Base-by-base conservation (phyloP, 192 early-diverging fungal species). In the Phlyctochytrium arcticum region DNA sequence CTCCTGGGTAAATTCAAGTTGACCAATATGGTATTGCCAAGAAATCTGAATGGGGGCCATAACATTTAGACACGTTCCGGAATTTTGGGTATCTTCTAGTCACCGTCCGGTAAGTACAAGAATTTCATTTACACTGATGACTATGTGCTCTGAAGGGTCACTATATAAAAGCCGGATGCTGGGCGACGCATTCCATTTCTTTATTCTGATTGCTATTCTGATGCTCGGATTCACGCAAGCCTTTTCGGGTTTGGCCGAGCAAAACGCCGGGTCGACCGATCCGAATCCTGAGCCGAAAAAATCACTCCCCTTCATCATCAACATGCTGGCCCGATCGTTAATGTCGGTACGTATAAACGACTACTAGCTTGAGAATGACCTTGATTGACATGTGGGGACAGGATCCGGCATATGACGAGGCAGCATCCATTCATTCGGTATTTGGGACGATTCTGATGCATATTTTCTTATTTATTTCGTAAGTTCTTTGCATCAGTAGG, bases 201-300 rank as follows among this genome's bases (percentile, higher is more conserved):
- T 67, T 36, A 26, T 35, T 32, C 36, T 67, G 54, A 67, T 67
- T 30, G 64, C n/a, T 29, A 33, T 67, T n/a, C n/a, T 67, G 4
- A 39, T 67, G 17, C 12, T 67, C 15, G 64, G 64, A 1, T 67
- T 67, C 36, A 39, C 51, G 15, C 64, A 67, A 54, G 64, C 54
- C 15, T 47, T 47, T 21, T 47, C 39, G 8, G 64, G 51, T 5
- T 42, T 67, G 10, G 54, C 51, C 1, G 17, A 31, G 7, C 29
- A 47, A 21, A 27, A 29, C 60, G 36, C 12, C 24, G 23, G 44
- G 48, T 21, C 57, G 34, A 33, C 9, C 23, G 15, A n/a, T 17
- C 57, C 6, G 57, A 21, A 58, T 3, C 35, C 35, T 24, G 24
- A 19, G 24, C 29, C 19, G 46, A 10, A 23, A 7, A 27, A n/a